Evolutionary conservation across 2,329 filamentous ascomycete species (phyloP), one percentile per base, ranked within the genome.

Genomic region (Aspergillus uvarum): DNA sequence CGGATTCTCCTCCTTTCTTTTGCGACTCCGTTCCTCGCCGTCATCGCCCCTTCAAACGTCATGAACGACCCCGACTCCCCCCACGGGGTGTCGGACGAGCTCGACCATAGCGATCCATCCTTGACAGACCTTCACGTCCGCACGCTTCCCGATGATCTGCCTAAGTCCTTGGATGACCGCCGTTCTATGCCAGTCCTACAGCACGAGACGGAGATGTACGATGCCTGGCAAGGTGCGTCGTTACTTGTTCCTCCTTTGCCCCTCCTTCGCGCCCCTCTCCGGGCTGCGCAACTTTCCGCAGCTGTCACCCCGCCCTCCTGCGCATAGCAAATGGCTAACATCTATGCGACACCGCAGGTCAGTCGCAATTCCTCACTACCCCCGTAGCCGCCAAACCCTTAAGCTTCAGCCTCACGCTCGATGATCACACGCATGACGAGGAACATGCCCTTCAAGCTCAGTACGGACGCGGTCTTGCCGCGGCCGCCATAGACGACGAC

Each of bases 191-290:
- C 87, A 4, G 82, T 81, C 51, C 87, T 88, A 63, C 85, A 88
- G 64, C 84, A 89, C 58, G 95, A 98, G 81, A 96, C 93, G 47
- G 95, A 98, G 81, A 92, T 97, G 80, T 99, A 98, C 76, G 95
- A 99, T 84, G 95, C 92, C 68, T 99, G 95, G 95, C 92, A 98
- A 88, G 94, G 94, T 89, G 75, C 73, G 82, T 63, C 80, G 32
- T 53, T 59, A 26, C 35, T 51, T 6, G 12, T 50, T 48, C 26
- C n/a, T 53, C 51, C 50, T 24, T 29, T 19, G n/a, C 31, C 44
- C 29, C 57, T 47, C 56, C 58, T 16, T 21, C 44, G 21, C 47
- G 53, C 47, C 52, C 53, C 47, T 51, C 51, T 42, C 19, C 22
- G 50, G 51, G 50, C 54, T 59, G 56, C 48, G 48, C 38, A 44